Conservation (phyloP, 805 yeast species). For the Teunomyces tritomae region DNA sequence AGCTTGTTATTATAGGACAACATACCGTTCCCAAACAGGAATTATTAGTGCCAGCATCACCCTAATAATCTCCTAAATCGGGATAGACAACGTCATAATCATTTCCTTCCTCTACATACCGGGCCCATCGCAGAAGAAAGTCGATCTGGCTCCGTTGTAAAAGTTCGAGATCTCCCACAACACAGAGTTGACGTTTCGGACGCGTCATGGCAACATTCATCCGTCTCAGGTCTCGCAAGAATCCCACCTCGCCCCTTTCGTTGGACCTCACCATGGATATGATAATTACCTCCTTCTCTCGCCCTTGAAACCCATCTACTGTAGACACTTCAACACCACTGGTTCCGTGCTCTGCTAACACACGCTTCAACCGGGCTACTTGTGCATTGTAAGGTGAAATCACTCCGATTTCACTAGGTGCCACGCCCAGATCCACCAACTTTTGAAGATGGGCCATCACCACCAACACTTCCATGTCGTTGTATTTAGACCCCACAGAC, state of each 20-base stretch:
- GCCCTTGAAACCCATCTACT: conserved; percentile 95
- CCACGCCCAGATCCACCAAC: conserved; percentile 53
- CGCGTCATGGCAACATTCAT: conserved; percentile 93
- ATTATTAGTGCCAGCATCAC: background rate
- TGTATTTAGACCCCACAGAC: conserved; percentile 57
- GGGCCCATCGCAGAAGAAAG: conserved; percentile 64
- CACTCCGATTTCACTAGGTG: conserved; percentile 64
- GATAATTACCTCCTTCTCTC: conserved; percentile 87
- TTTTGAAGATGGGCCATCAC: conserved; percentile 55
- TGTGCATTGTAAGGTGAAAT: conserved; percentile 93
- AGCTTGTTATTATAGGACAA: background rate
- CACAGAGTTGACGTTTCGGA: conserved; percentile 78
- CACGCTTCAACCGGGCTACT: conserved; percentile 56
- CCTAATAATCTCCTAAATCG: conserved; percentile 26
- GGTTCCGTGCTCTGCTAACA: conserved; percentile 14
- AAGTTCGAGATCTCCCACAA: conserved; percentile 83
- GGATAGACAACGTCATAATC: conserved; percentile 66
- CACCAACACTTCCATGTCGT: conserved; percentile 71
- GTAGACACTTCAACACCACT: conserved; percentile 69
- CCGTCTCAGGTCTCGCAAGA: conserved; percentile 73
- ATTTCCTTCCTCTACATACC: conserved; percentile 59
- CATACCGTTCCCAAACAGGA: background rate
- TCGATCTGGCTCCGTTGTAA: conserved; percentile 41
- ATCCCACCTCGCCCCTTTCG: conserved; percentile 69
- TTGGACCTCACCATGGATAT: conserved; percentile 83